Base-by-base conservation (phyloP, 495 filamentous ascomycete species). In the Xylaria telfairii region DNA sequence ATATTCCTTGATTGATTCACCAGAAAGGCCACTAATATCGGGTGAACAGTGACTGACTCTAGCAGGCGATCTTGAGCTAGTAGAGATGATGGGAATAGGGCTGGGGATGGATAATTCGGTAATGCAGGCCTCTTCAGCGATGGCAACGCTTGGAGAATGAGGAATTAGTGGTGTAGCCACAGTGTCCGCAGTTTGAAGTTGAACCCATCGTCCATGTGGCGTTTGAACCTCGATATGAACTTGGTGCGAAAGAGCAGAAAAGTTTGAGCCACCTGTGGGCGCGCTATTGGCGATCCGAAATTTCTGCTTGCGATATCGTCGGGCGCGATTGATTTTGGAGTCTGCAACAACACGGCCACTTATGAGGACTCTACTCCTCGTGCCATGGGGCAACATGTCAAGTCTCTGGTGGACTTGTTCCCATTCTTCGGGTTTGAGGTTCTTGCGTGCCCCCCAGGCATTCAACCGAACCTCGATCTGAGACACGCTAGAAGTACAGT, bases 241-340 rank as follows among this genome's bases (percentile, higher is more conserved):
- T 12, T 59, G 6, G 28, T 37, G 28, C 9, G 56, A n/a, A 32
- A 59, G 56, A 39, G 56, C 32, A 59, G 56, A 59, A 10, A 24
- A 37, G 4, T 3, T 10, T 21, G 28, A 17, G 3, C 12, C 3
- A 21, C 2, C 32, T 1, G 5, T 34, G 32, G 6, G 56, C 32
- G 7, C 6, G 21, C 28, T 21, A n/a, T 17, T 21, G 56, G 32
- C 30, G 17, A 2, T 19, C 56, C 65, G 56, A 34, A 15, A 30
- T 53, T 57, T 67, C 63, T 71, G 70, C 78, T 78, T n/a, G 78
- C 65, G 12, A 81, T 71, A 32, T 81, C 81, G 13, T 73, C 75
- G 39, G 63, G 72, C 46, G 73, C 70, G 28, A 83, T 67, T 13
- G 24, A 76, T 47, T 41, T 49, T 74, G 17, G 51, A 44, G 15